Conservation (phyloP, 2,329 filamentous ascomycete species). For the Sporothrix protearum region DNA sequence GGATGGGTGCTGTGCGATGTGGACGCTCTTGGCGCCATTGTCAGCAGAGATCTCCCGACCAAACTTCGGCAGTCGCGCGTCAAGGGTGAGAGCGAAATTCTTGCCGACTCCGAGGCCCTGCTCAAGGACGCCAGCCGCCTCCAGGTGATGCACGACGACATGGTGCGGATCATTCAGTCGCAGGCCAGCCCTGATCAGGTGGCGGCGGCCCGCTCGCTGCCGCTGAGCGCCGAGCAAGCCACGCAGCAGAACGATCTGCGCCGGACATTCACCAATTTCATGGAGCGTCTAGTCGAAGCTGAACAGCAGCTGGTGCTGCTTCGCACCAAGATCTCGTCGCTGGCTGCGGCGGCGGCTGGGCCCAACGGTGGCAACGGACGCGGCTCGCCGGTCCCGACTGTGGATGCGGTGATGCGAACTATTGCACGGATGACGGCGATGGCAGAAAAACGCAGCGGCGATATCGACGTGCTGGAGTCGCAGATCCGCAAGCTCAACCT, state of each 20-base stretch:
- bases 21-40: conserved; percentile 60
- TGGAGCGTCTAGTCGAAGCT: conserved; percentile 69
- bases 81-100: conserved; percentile 63
- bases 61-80: conserved; percentile 67
- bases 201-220: conserved; percentile 63
- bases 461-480: conserved; percentile 84
- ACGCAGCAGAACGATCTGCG: conserved; percentile 81
- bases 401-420: conserved; percentile 87
- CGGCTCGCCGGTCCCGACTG: conserved; percentile 63
- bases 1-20: conserved; percentile 76
- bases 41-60: conserved; percentile 60
- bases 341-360: conserved; percentile 50
- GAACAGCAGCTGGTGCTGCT: conserved; percentile 79
- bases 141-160: conserved; percentile 70
- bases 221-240: conserved; percentile 79
- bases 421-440: conserved; percentile 90
- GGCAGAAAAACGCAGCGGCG: conserved; percentile 85
- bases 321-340: conserved; percentile 68
- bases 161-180: conserved; percentile 70
- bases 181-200: conserved; percentile 64
- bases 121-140: conserved; percentile 68
- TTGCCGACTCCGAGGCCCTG: conserved; percentile 65
- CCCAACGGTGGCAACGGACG: conserved; percentile 44
- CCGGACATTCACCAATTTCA: conserved; percentile 68
- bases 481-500: conserved; percentile 74